phyloP scores from a whole-genome alignment of 2,329 filamentous ascomycete species.

The Pyrenochaeta sp. region DNA sequence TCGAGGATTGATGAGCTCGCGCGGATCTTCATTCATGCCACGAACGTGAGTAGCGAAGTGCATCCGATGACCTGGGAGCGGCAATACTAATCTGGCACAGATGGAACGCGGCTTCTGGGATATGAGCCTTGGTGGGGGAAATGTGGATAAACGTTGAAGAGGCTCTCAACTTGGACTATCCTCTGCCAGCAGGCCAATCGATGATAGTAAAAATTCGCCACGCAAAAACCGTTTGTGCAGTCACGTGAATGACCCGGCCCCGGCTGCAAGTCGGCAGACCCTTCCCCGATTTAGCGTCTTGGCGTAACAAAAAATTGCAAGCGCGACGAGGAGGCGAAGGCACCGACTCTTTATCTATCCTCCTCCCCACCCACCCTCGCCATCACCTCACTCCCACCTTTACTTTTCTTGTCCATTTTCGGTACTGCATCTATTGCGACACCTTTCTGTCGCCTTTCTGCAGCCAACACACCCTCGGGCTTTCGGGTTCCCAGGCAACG shows the following conservation, averaged over 20 bases:
- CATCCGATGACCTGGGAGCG: too few species aligned
- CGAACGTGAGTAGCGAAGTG: slow-evolving; percentile 72
- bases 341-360: slow-evolving; percentile 29
- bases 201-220: background rate
- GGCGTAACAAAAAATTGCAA: slow-evolving; percentile 29
- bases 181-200: background rate
- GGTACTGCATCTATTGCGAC: slow-evolving; percentile 33
- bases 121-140: slow-evolving; percentile 60
- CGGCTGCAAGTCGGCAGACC: slow-evolving; percentile 18
- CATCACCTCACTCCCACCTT: slow-evolving; percentile 25
- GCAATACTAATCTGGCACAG: slow-evolving; percentile 49
- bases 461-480: slow-evolving; percentile 21
- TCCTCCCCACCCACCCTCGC: slow-evolving; percentile 23
- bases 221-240: background rate
- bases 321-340: slow-evolving; percentile 33
- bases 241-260: slow-evolving; percentile 9
- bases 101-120: slow-evolving; percentile 80
- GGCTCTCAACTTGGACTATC: background rate
- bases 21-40: slow-evolving; percentile 85
- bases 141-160: background rate
- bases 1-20: slow-evolving; percentile 81
- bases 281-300: slow-evolving; percentile 25
- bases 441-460: slow-evolving; percentile 31
- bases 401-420: slow-evolving; percentile 25
- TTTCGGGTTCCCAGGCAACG: slow-evolving; percentile 24